Conservation (phyloP, 78 protist species). For the Dictyostelium purpureum region DNA sequence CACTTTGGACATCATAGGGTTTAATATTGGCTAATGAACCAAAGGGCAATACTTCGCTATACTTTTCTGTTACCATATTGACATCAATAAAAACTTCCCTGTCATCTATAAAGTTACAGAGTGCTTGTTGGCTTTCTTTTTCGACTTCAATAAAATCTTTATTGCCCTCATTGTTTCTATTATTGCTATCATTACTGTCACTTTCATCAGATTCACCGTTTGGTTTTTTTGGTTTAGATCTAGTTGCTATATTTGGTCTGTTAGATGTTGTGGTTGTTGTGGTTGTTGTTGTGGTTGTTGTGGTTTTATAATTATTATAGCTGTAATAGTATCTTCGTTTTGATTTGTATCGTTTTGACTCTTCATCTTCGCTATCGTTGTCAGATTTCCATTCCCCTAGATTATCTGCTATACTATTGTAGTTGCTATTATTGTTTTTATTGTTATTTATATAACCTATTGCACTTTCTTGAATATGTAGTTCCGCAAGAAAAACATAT, state of each 20-base stretch:
- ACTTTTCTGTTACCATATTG: too few species aligned
- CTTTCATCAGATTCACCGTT: too few species aligned
- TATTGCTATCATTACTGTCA: background rate
- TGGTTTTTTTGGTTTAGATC: too few species aligned
- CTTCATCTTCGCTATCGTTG: conserved; percentile 3
- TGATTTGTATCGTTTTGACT: background rate
- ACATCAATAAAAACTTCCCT: too few species aligned
- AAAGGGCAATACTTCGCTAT: too few species aligned
- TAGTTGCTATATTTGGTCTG: background rate
- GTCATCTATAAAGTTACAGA: too few species aligned
- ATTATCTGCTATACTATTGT: background rate
- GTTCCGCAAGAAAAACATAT: background rate
- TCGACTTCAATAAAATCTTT: too few species aligned
- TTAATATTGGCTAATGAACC: too few species aligned
- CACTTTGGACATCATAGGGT: too few species aligned
- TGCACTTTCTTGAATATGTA: background rate
- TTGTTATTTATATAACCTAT: background rate
- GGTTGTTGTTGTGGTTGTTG: background rate
- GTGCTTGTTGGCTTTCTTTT: too few species aligned
- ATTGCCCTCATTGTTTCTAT: too few species aligned
- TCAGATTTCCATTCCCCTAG: background rate
- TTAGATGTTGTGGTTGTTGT: background rate
- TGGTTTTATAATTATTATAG: background rate
- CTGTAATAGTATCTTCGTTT: background rate
- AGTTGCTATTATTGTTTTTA: too few species aligned